These are phyloP conservation scores for Ceratobasidium sp. DNA, from an alignment of 1,284 basidiomycete genomes.

Conservation along the genomic window DNA sequence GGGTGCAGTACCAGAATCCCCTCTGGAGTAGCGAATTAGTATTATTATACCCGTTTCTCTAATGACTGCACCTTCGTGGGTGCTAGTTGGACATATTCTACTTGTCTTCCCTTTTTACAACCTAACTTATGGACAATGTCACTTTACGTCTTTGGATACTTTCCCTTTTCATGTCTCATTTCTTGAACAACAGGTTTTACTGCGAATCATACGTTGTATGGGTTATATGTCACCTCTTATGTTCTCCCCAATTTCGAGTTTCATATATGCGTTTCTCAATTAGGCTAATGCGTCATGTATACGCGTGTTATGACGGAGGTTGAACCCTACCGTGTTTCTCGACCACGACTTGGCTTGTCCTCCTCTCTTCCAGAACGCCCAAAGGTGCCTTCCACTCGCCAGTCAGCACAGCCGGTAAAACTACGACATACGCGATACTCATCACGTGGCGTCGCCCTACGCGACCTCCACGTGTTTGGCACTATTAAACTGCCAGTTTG, in stretches of 20 bases:
- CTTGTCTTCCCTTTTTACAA: background rate
- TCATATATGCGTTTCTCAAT: slow-evolving; percentile 21
- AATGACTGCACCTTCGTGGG: background rate
- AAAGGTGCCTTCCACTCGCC: background rate
- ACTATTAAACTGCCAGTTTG: slow-evolving; percentile 21
- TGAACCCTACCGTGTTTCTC: slow-evolving; percentile 20
- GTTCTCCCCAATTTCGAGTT: background rate
- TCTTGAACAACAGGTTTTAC: background rate
- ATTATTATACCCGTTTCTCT: background rate
- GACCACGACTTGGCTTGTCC: background rate
- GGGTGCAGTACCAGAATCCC: background rate
- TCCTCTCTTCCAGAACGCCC: background rate
- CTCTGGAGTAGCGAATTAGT: background rate
- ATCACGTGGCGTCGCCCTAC: slow-evolving; percentile 37
- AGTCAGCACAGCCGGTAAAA: background rate
- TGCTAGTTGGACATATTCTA: background rate
- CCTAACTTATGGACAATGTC: slow-evolving; percentile 24
- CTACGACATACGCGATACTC: slow-evolving; percentile 18
- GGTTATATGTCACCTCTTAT: background rate
- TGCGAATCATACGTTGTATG: background rate
- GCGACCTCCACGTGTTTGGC: slow-evolving; percentile 42
- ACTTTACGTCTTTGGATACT: background rate
- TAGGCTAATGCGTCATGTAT: slow-evolving; percentile 17
- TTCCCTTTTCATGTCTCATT: background rate
- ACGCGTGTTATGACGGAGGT: slow-evolving; percentile 34